Base-by-base conservation (phyloP, 139 green algal genomes). In the Closterium sp. region DNA sequence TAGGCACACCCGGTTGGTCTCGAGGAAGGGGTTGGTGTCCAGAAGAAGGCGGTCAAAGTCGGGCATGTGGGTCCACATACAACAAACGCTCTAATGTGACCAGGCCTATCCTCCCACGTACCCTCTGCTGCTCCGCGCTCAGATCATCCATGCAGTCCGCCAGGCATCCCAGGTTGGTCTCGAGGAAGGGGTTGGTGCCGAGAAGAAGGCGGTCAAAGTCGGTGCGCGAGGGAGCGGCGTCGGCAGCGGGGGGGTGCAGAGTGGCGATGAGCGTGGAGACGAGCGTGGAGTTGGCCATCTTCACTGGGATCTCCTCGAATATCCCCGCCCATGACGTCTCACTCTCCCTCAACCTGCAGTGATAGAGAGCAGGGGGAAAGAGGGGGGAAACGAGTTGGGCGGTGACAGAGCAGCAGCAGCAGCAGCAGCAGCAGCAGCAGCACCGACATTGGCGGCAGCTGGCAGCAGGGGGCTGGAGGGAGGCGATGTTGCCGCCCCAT, bases 71-170 rank as follows among this genome's bases (percentile, higher is more conserved):
- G 38, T 9, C 38, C 34, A 6, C 34, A 42, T 42, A 42, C 34
- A 42, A 42, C 34, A 42, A 42, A 6, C 34, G 34, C 38, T 50
- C 38, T 50, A 50, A 50, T 50, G 6, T 9, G 38, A 13, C 17
- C 7, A 79, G 2, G 13, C 62, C 62, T 24, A 79, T 13, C 32
- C 2, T 38, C 1, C 1, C 79, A 30, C n/a, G 2, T 17, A 98
- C 87, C 91, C 97, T 96, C 86, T 95, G 91, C 87, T 97, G 94
- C 89, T 97, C 96, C 70, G 91, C 90, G 34, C 88, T 73, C 86
- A 99, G 89, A 94, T 99, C 98, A 90, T 99, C 98, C 92, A 99
- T 95, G 95, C 97, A 98, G 86, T 99, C 98, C 11, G 97, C 96
- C 24, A 99, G 92, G 87, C 97, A 97, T 91, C 97, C 96, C 89